Evolutionary conservation across 192 early-diverging fungal species (phyloP), one percentile per base, ranked within the genome.

Genomic region (Coemansia sp.): DNA sequence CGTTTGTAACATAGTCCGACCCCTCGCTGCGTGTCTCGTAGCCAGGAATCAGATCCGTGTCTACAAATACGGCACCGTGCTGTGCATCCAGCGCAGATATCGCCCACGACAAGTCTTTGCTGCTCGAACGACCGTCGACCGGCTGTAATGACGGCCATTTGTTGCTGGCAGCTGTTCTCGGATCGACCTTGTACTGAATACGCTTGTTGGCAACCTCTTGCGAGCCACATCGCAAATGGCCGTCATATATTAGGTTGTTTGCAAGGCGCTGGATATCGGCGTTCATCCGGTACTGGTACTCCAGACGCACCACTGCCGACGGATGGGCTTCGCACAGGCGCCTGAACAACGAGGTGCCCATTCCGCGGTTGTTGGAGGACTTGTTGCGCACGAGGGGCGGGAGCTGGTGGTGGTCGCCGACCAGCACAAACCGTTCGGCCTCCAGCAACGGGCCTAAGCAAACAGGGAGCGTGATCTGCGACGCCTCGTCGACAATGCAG

Each of bases 401-500:
- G 15, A 98, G 82, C 71, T 98, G 96, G 68, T 96, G 91, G 61
- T 96, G 91, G 68, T 98, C 96, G 34, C 96, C 96, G 14, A 98
- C 95, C 7, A 98, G 72, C 8, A 98, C 86, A 86, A 97, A 97
- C 10, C 69, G 82, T n/a, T 86, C 70, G 0, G 94, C 90, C 59
- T 83, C 88, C 3, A 88, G 85, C 33, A 98, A 67, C 7, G 96
- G 94, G 5, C 94, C 96, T 31, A 98, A 57, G 60, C 93, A 94
- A 6, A 90, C 87, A 0, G 96, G 96, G 30, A 97, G 65, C 17
- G 92, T 93, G 25, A 98, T 86, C 72, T 98, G 96, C 15, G 95
- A 94, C 9, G 95, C 94, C 60, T 98, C 96, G 72, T 98, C 96
- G 6, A 98, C 86, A 52, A 98, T 95, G 65, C 94, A 97, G 70